phyloP scores from a whole-genome alignment of 1,284 basidiomycete species.

The Mycena sp. region DNA sequence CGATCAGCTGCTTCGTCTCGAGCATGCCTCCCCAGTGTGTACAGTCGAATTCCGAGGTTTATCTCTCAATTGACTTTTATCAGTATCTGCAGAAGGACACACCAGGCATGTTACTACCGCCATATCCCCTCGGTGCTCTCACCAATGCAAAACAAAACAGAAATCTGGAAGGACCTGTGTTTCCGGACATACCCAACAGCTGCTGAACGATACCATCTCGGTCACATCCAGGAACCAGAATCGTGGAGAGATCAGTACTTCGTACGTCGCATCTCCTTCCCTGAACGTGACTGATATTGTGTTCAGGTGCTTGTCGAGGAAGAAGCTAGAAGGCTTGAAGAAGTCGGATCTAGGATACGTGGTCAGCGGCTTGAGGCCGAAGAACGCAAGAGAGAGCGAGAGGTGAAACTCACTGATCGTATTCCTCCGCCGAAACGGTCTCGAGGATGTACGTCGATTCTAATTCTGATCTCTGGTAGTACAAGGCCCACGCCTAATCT shows the following conservation, averaged over 20 bases:
- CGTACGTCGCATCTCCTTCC: conserved; percentile 51
- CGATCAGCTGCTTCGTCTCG: conserved; percentile 73
- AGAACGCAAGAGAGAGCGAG: conserved; percentile 75
- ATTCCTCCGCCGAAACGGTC: conserved; percentile 65
- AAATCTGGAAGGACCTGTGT: conserved; percentile 76
- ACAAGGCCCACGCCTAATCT: conserved; percentile 27
- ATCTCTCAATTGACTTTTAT: conserved; percentile 21
- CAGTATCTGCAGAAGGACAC: conserved; percentile 66
- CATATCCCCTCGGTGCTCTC: conserved; percentile 22
- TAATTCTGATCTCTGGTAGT: too few species aligned
- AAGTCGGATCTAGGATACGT: conserved; percentile 65
- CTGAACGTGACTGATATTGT: conserved; percentile 19
- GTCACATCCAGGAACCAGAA: conserved; percentile 54
- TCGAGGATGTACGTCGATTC: conserved; percentile 57
- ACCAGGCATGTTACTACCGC: conserved; percentile 53
- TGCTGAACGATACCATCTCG: conserved; percentile 53
- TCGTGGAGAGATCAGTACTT: conserved; percentile 78
- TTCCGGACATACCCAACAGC: conserved; percentile 64
- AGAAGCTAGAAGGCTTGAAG: conserved; percentile 69
- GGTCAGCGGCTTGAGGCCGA: conserved; percentile 72
- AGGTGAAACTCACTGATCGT: conserved; percentile 75
- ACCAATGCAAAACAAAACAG: conserved; percentile 48
- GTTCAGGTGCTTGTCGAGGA: conserved; percentile 60
- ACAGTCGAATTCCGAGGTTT: background rate
- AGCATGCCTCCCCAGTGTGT: conserved; percentile 74